Evolutionary conservation across 768 basidiomycete genomes (phyloP).

Genomic region (Cubamyces lactineus): DNA sequence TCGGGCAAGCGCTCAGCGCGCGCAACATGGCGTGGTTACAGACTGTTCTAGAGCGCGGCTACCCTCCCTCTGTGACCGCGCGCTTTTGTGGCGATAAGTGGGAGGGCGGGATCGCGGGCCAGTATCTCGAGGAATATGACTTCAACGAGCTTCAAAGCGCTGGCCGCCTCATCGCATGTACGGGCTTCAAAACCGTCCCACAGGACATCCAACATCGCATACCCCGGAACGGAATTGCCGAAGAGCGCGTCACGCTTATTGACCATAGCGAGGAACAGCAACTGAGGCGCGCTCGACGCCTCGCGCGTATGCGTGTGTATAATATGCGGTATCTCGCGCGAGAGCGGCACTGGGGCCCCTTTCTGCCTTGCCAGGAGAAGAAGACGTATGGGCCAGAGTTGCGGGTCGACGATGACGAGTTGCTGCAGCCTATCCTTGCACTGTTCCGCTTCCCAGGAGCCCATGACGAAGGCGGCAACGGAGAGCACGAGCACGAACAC

Average conservation of each 20-base stretch:
- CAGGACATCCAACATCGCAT: neutral
- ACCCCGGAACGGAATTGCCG: neutral
- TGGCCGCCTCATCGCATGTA: slow-evolving; percentile 46
- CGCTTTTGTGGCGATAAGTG: slow-evolving; percentile 25
- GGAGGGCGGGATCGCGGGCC: slow-evolving; percentile 20
- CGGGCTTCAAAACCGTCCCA: slow-evolving; percentile 42
- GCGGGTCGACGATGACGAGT: slow-evolving; percentile 14
- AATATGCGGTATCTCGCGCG: slow-evolving; percentile 31
- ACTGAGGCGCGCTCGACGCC: slow-evolving; percentile 26
- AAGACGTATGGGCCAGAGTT: neutral
- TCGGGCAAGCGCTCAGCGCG: slow-evolving; percentile 25
- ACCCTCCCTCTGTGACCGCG: slow-evolving; percentile 31
- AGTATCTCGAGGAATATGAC: slow-evolving; percentile 30
- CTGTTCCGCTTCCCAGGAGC: slow-evolving; percentile 13
- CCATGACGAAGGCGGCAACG: slow-evolving; percentile 18
- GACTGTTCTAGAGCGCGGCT: slow-evolving; percentile 32
- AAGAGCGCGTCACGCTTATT: neutral
- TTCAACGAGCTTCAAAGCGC: slow-evolving; percentile 42
- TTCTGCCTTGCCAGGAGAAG: slow-evolving; percentile 17
- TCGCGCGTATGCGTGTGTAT: slow-evolving; percentile 33
- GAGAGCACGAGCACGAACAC: slow-evolving; percentile 26
- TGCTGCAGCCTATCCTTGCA: slow-evolving; percentile 24
- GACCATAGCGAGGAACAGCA: slow-evolving; percentile 24
- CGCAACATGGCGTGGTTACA: slow-evolving; percentile 43
- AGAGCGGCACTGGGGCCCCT: slow-evolving; percentile 33